Evolutionary conservation across 176 grass and related monocot species (phyloP), one percentile per base, ranked within the genome.

Genomic region (Poa annua): DNA sequence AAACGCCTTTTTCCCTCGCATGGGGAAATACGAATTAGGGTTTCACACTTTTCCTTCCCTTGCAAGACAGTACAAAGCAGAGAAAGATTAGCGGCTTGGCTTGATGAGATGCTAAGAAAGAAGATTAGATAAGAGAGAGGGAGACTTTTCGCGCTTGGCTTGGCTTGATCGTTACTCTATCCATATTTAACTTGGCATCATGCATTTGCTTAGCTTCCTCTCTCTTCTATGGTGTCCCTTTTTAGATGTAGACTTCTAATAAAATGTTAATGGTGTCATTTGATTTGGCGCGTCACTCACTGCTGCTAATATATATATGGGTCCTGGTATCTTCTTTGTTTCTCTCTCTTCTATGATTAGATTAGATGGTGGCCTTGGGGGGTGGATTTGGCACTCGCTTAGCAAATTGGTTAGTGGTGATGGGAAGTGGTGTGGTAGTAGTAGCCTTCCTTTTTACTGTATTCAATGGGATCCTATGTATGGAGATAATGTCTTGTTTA

Each of bases 341-440:
- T 90, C 84, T 90, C 88, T 86, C 80, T 90, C 84, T 8, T 84
- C 75, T 83, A 80, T 87, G 84, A 87, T 90, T 84, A 66, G 11
- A 16, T 16, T 60, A 19, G 47, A 83, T 74, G 66, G 22, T 57
- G 68, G 59, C 24, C 53, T 80, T 68, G 26, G 19, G 19, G 56
- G 48, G 63, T 74, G 39, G 59, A 50, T 83, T 83, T 74, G 7
- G 48, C 50, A 74, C 19, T 50, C 53, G 8, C 8, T 85, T 71
- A 81, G 19, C 77, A 24, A 19, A 50, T 69, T 59, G 66, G 49
- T 68, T 66, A 79, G 56, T 67, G 36, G 55, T 83, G 79, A 74
- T 74, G 36, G 0, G 39, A 41, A 41, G 39, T 41, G 8, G 39
- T 41, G 8, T 6, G 8, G 41, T 42, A 8, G 41, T 42, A 10